Evolutionary conservation across 352 stramenopile species (phyloP).

Genomic region (Globisporangium spinosum): DNA sequence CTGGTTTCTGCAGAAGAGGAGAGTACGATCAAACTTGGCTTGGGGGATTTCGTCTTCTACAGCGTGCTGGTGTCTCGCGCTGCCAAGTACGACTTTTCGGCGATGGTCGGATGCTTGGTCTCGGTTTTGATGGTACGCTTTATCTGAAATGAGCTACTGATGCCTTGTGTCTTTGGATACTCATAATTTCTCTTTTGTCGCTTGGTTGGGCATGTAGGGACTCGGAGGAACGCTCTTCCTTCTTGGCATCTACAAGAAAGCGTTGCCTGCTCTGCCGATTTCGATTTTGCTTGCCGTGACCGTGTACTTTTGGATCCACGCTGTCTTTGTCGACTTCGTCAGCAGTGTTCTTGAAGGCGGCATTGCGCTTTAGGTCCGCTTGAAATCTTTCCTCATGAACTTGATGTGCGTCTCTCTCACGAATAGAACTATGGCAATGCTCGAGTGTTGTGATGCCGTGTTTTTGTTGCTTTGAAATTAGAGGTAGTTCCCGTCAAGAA

Average conservation of each 20-base stretch:
- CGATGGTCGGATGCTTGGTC: conserved; percentile 93
- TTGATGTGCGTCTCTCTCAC: neutral
- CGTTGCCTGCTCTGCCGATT: conserved; percentile 96
- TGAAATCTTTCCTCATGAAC: neutral
- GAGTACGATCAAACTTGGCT: conserved; percentile 91
- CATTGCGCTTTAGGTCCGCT: conserved; percentile 19
- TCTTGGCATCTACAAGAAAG: conserved; percentile 93
- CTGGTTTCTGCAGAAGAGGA: conserved; percentile 36
- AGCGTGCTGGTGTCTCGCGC: conserved; percentile 96
- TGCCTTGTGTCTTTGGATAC: neutral
- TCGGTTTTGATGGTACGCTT: conserved; percentile 88
- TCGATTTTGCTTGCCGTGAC: conserved; percentile 77
- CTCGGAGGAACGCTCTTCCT: conserved; percentile 94
- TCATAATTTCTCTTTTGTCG: neutral
- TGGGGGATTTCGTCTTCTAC: conserved; percentile 99
- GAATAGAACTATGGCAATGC: conserved; percentile 13
- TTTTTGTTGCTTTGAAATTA: conserved; percentile 13
- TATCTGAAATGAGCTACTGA: neutral
- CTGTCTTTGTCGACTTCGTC: conserved; percentile 67
- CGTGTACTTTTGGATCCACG: conserved; percentile 81
- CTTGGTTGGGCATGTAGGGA: conserved; percentile 38
- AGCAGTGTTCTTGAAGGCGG: conserved; percentile 37
- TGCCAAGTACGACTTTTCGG: conserved; percentile 93
- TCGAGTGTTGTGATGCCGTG: neutral
- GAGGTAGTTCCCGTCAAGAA: conserved; percentile 39